Evolutionary conservation across 768 basidiomycete species (phyloP).

Genomic region (Lyophyllum atratum): DNA sequence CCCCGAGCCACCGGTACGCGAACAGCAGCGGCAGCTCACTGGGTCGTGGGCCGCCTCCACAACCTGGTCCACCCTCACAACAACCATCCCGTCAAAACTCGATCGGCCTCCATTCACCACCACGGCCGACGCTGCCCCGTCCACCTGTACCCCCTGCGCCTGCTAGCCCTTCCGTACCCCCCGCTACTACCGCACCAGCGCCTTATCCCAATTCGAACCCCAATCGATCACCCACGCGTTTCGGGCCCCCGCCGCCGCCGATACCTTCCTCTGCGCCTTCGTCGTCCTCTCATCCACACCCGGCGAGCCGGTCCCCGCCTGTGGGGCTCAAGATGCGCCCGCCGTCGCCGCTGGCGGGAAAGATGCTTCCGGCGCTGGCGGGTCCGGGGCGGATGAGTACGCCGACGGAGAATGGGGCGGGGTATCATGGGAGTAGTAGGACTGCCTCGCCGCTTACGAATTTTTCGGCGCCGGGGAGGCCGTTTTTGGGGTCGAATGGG

Average conservation of each 20-base stretch:
- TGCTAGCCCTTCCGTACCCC: conserved; percentile 16
- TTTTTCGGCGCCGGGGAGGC: conserved; percentile 18
- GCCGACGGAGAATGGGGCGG: conserved; percentile 21
- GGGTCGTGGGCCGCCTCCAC: conserved; percentile 23
- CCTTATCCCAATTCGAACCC: conserved; percentile 11
- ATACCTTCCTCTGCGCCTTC: conserved; percentile 3
- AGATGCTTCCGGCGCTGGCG: conserved; percentile 20
- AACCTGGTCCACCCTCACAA: conserved; percentile 16
- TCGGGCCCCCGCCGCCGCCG: conserved; percentile 17
- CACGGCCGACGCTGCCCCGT: conserved; percentile 26
- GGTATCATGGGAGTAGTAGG: conserved; percentile 24
- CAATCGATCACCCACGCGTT: conserved; percentile 29
- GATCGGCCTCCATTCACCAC: conserved; percentile 34
- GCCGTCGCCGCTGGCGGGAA: conserved; percentile 27
- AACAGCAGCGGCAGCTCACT: conserved; percentile 20
- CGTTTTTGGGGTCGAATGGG: conserved; percentile 17
- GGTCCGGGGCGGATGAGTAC: conserved; percentile 25
- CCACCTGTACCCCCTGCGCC: conserved; percentile 29
- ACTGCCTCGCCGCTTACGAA: conserved; percentile 33
- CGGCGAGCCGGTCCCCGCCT: conserved; percentile 27
- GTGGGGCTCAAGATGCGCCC: conserved; percentile 34
- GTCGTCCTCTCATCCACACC: conserved; percentile 16
- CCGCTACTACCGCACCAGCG: conserved; percentile 11
- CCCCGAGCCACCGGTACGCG: conserved; percentile 45
- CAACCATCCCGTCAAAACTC: conserved; percentile 28